Conservation (phyloP, 495 filamentous ascomycete genomes). For the Aspergillus avenaceus region DNA sequence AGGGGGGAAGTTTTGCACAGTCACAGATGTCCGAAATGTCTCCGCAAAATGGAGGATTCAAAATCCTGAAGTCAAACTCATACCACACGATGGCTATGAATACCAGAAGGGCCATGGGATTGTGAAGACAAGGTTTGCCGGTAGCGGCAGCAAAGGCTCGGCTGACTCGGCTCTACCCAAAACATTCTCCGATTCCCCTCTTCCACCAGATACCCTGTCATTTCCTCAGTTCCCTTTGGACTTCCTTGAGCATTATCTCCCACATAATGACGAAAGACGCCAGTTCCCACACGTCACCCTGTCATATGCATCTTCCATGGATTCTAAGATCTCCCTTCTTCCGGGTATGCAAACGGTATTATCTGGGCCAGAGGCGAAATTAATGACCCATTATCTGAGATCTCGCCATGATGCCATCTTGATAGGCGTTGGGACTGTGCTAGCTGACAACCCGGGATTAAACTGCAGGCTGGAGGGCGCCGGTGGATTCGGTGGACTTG, state of each 20-base stretch:
- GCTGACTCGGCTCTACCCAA: conserved; percentile 10
- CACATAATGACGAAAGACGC: conserved; percentile 25
- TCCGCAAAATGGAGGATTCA: conserved; percentile 50
- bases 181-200: conserved; percentile 18
- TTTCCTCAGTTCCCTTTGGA: conserved; percentile 42
- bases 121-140: conserved; percentile 27
- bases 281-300: conserved; percentile 60
- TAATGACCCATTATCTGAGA: conserved; percentile 89
- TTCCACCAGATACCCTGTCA: conserved; percentile 42
- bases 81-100: conserved; percentile 48
- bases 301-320: conserved; percentile 87
- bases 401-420: conserved; percentile 79
- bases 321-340: conserved; percentile 68
- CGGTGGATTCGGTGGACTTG: conserved; percentile 48
- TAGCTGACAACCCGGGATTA: conserved; percentile 78
- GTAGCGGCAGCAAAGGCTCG: conserved; percentile 11
- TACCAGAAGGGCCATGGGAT: conserved; percentile 50
- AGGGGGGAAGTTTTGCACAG: conserved; percentile 46
- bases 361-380: conserved; percentile 76
- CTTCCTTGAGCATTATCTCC: conserved; percentile 47
- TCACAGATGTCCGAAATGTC: conserved; percentile 50
- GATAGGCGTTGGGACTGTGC: conserved; percentile 77
- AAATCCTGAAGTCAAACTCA: conserved; percentile 42
- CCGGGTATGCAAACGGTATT: conserved; percentile 73
- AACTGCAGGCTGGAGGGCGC: conserved; percentile 68